Evolutionary conservation across 805 yeast species (phyloP), one percentile per base, ranked within the genome.

Genomic region (Yamadazyma endophytica): DNA sequence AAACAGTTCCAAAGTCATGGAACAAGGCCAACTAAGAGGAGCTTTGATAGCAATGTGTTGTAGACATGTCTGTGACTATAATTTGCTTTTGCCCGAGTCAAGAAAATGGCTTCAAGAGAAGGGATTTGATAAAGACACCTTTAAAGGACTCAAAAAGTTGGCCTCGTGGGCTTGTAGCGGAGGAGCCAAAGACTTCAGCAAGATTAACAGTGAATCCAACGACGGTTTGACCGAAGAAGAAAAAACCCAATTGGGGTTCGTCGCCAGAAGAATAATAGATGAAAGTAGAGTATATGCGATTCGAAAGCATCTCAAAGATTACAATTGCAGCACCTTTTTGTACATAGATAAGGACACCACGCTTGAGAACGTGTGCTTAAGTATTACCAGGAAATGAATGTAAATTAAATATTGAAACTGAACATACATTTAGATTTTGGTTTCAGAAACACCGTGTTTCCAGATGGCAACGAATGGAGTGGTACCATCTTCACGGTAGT

Each of bases 401-500:
- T 19, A 20, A 9, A n/a, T 9, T 9, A 9, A 20, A 9, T 9
- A 20, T 20, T 20, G 22, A 20, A 9, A 9, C 11, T 20, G 22
- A 20, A 20, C 22, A 14, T 24, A 20, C 24, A 15, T 28, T 82
- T 88, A 90, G 77, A 90, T 77, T 82, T 92, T 92, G 68, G 75
- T 79, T 66, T 79, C 86, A 55, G 64, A 73, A 52, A 85, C 80
- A 79, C 98, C 98, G 73, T 92, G 98, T 77, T 90, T 92, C 98
- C 98, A 92, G 82, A 89, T 81, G 49, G 89, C 87, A 59, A 90
- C 92, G 74, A 64, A 92, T 62, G 98, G 98, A 53, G 98, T 92
- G 56, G 80, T 75, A 76, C 98, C 98, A 65, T 92, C 97, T 77
- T 92, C 98, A 75, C 98, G 94, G 88, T 90, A 92, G 94, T 92